These are phyloP conservation scores for Albizia julibrissin DNA, from an alignment of 306 rosid species.

Conservation along the genomic window DNA sequence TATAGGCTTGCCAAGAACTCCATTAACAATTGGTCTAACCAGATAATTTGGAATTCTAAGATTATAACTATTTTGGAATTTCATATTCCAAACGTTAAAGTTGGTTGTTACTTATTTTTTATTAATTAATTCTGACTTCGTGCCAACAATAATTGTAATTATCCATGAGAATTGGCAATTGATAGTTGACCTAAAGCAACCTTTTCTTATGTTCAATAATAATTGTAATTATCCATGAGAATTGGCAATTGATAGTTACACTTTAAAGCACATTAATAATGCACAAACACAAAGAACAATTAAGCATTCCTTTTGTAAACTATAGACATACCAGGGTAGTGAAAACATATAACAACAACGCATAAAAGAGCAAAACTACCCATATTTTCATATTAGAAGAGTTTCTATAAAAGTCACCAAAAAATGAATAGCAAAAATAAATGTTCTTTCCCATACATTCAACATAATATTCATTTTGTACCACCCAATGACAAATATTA, in stretches of 20 bases:
- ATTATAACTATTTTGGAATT: too few species aligned
- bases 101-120: conserved; percentile 1
- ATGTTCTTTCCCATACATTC: not conserved
- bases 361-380: too few species aligned
- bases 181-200: not conserved
- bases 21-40: not conserved
- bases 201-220: not conserved
- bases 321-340: too few species aligned
- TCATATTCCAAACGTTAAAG: conserved; percentile 7
- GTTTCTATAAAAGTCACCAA: too few species aligned
- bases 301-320: too few species aligned
- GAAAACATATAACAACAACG: too few species aligned
- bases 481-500: conserved; percentile 30
- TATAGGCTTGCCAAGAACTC: not conserved
- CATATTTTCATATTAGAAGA: too few species aligned
- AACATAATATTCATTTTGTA: too few species aligned
- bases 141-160: not conserved
- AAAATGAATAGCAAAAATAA: too few species aligned
- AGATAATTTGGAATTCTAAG: conserved; percentile 1
- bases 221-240: too few species aligned
- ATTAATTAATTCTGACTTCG: conserved; percentile 5
- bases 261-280: not conserved
- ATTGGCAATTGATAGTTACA: too few species aligned
- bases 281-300: conserved; percentile 8
- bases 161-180: not conserved